Conservation (phyloP, 2,329 filamentous ascomycete genomes). For the Cladophialophora bantiana region DNA sequence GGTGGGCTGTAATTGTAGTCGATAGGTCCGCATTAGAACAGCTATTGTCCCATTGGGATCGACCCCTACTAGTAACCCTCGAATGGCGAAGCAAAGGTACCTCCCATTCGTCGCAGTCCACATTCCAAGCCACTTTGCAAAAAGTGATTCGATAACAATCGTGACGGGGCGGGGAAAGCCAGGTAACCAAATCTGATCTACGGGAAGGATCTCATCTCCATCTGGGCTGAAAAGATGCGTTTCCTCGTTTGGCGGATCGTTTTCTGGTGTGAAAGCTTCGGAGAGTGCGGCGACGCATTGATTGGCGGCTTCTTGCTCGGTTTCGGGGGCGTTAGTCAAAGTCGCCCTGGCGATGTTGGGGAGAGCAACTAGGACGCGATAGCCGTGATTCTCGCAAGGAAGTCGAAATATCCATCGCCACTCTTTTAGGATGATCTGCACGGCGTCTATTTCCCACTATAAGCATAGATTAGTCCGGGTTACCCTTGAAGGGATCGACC, state of each 20-base stretch:
- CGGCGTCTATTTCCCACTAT: neutral
- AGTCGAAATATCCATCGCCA: neutral
- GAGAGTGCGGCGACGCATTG: neutral
- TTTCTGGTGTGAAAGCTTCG: neutral
- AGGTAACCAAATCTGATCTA: neutral
- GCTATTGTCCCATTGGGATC: neutral
- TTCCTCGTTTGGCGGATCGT: neutral
- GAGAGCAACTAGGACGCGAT: neutral
- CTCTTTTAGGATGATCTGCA: conserved; percentile 1
- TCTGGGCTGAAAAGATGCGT: neutral
- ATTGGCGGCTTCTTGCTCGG: neutral
- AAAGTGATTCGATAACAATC: neutral
- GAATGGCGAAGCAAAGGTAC: neutral
- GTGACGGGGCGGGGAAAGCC: neutral
- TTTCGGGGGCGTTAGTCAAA: neutral
- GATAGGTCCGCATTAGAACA: neutral
- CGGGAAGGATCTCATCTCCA: neutral
- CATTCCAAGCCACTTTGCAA: neutral
- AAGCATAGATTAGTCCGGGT: neutral
- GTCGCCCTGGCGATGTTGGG: neutral
- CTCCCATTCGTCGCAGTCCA: neutral
- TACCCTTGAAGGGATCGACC: neutral
- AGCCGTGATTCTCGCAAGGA: neutral
- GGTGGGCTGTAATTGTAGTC: neutral
- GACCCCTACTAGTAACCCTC: neutral